Conservation (phyloP, 2,329 filamentous ascomycete species). For the Akanthomyces dipterigenus region DNA sequence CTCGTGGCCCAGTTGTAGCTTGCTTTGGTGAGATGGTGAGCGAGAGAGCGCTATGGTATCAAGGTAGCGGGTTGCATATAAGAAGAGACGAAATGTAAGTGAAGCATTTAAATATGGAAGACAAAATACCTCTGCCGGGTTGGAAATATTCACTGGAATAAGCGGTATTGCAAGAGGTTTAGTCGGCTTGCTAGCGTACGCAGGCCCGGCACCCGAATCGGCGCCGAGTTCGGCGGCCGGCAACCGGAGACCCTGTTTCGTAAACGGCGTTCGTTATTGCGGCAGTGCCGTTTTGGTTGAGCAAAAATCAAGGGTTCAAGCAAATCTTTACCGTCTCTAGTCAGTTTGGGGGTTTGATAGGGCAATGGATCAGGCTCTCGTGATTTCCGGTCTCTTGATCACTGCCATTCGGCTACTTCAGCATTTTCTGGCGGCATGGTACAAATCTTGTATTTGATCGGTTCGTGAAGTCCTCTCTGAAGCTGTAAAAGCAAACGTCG, state of each 20-base stretch:
- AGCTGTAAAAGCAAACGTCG: no score
- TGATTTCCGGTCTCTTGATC: background rate
- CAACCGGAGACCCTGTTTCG: background rate
- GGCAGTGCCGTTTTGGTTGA: background rate
- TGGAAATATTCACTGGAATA: constrained; percentile 11
- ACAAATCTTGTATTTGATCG: background rate
- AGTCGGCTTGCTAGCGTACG: background rate
- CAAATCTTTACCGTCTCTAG: no score
- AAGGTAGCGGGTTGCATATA: background rate
- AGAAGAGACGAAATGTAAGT: background rate
- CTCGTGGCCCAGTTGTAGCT: background rate
- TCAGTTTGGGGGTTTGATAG: no score
- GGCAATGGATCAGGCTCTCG: background rate
- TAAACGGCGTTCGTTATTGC: background rate
- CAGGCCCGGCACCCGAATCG: constrained; percentile 14
- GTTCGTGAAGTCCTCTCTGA: background rate
- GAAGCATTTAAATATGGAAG: background rate
- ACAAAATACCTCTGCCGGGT: background rate
- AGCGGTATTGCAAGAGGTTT: constrained; percentile 8
- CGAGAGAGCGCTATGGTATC: background rate
- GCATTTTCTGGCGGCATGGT: background rate
- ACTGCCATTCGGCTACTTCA: background rate
- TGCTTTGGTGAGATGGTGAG: background rate
- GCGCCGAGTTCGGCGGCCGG: constrained; percentile 20
- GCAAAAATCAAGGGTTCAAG: background rate